Base-by-base conservation (phyloP, 305 asterid genomes). In the Petunia hybrid region DNA sequence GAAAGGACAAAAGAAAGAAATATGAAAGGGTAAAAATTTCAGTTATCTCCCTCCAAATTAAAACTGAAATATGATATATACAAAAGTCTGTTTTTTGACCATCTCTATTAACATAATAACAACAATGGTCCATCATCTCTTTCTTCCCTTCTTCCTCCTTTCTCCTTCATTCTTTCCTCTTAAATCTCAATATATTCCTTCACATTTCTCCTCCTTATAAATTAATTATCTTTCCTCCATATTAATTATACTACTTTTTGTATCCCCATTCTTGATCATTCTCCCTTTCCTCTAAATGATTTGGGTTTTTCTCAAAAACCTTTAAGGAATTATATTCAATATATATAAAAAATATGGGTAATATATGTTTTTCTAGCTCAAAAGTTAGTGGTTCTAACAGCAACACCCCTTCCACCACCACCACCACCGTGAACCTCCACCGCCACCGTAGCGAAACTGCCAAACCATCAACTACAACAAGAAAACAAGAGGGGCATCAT, bases 361-460 rank as follows among this genome's bases (percentile, higher is more conserved):
- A 73, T 51, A 51, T 80, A 78, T 88, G 91, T 71, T 84, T 86
- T 45, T 84, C 91, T 45, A 84, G 82, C 86, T 68, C 79, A 83
- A 85, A 85, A 85, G 82, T 83, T 48, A 84, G 85, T 86, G 89
- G 91, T 74, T 80, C 91, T 42, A 85, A 82, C 64, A 86, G 85
- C 88, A 81, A 70, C 79, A 82, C 76, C 84, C 70, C 75, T 4
- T 51, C 82, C 76, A 31, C 88, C 77, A 40, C 82, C 85, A 10
- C 87, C n/a, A 60, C 59, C 38, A 51, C 82, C 67, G 68, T 79
- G 65, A 64, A 80, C 76, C 36, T 45, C 78, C 53, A 16, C 67
- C 69, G 38, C 39, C 42, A 55, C 79, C 57, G 70, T 42, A 45
- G 48, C 55, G 45, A 6, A 3, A 12, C 39, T 3, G 10, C 81